Conservation (phyloP, 495 filamentous ascomycete species). For the Neurospora tetrasperma region DNA sequence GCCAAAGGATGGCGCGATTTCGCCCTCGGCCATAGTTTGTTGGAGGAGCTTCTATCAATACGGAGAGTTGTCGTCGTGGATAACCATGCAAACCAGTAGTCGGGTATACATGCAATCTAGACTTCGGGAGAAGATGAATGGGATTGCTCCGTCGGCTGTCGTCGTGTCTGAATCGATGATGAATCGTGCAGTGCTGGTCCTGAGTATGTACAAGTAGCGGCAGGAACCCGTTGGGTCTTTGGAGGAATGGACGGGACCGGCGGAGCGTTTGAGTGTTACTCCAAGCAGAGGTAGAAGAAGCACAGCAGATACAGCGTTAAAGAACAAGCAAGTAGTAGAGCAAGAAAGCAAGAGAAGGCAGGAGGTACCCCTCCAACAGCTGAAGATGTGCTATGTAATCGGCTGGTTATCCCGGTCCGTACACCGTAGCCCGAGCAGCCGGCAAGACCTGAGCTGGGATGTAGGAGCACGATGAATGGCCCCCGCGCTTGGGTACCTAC, state of each 20-base stretch:
- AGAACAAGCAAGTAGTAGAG: background rate
- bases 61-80: background rate
- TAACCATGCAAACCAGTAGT: conserved; percentile 17
- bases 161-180: background rate
- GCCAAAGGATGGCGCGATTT: conserved; percentile 71
- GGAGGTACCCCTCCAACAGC: background rate
- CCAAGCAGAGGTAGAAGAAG: background rate
- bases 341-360: background rate
- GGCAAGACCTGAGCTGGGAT: background rate
- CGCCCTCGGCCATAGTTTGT: conserved; percentile 58
- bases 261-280: background rate
- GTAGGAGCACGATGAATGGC: background rate
- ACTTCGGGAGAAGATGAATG: background rate
- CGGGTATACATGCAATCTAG: conserved; percentile 5
- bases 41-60: background rate
- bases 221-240: background rate
- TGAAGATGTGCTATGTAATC: background rate
- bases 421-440: background rate
- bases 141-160: background rate
- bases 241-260: background rate
- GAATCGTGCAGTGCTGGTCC: background rate
- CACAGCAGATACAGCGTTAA: background rate
- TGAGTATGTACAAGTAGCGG: background rate
- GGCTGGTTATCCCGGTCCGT: background rate
- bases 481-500: background rate